These are phyloP conservation scores for Platanus orientalis DNA, from an alignment of 164 flowering plant species.

Conservation along the genomic window DNA sequence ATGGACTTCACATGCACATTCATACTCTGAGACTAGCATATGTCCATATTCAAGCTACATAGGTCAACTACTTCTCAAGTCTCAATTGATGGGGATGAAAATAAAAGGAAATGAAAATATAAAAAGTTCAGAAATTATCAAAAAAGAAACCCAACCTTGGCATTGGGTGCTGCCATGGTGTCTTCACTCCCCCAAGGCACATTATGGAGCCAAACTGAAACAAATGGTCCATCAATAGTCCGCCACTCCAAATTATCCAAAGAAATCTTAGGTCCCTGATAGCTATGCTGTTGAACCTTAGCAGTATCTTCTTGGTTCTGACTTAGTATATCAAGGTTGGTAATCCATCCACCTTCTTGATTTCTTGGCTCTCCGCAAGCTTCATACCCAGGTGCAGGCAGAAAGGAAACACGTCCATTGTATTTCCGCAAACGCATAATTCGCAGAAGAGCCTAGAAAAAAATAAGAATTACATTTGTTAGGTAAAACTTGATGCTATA, in stretches of 20 bases:
- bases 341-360: slow-evolving; percentile 18
- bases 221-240: slow-evolving; percentile 75
- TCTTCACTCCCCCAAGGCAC: slow-evolving; percentile 93
- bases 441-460: slow-evolving; percentile 62
- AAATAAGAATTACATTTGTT: background rate
- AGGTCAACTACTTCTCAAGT: background rate
- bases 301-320: slow-evolving; percentile 26
- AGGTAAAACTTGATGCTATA: background rate
- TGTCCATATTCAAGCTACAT: background rate
- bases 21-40: background rate
- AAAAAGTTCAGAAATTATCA: background rate
- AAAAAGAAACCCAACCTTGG: slow-evolving; percentile 51
- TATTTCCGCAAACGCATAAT: slow-evolving; percentile 63
- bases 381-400: slow-evolving; percentile 95
- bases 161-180: slow-evolving; percentile 81
- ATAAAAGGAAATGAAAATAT: background rate
- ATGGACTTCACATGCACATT: too few species aligned
- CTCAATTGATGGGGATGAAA: background rate
- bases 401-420: slow-evolving; percentile 68
- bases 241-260: slow-evolving; percentile 59
- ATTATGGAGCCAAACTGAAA: slow-evolving; percentile 95
- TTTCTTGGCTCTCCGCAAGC: slow-evolving; percentile 47
- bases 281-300: slow-evolving; percentile 31
- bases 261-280: slow-evolving; percentile 51
- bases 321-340: slow-evolving; percentile 10